These are phyloP conservation scores for Sanghuangporus baumii DNA, from an alignment of 1,284 basidiomycete genomes.

Conservation along the genomic window DNA sequence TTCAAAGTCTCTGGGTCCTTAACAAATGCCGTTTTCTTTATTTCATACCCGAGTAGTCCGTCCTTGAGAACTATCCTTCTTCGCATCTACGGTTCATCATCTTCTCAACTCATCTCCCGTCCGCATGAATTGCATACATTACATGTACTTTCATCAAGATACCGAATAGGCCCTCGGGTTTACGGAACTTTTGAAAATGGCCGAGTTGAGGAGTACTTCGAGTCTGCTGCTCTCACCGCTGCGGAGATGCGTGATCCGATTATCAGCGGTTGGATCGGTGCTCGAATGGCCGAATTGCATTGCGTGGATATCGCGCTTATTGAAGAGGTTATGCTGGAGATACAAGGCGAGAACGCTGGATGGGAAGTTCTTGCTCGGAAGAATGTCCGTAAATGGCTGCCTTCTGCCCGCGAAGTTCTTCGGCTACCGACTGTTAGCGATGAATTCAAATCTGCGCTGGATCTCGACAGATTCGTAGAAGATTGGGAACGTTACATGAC, in stretches of 20 bases:
- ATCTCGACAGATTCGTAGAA: constrained; percentile 57
- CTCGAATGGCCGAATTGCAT: constrained; percentile 91
- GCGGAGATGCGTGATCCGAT: constrained; percentile 70
- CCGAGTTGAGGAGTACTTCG: constrained; percentile 89
- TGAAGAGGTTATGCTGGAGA: constrained; percentile 36
- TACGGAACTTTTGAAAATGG: constrained; percentile 94
- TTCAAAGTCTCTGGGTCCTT: constrained; percentile 85
- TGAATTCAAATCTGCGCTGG: constrained; percentile 40
- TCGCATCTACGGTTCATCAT: constrained; percentile 86
- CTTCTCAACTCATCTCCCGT: constrained; percentile 80
- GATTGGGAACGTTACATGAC: constrained; percentile 65
- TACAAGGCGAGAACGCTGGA: constrained; percentile 39
- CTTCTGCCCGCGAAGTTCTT: constrained; percentile 58
- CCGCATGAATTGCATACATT: constrained; percentile 80
- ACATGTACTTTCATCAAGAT: constrained; percentile 80
- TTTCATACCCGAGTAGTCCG: constrained; percentile 55
- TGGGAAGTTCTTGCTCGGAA: constrained; percentile 55
- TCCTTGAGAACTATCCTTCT: constrained; percentile 68
- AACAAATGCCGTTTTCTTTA: constrained; percentile 94
- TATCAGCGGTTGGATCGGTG: constrained; percentile 79
- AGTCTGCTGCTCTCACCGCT: constrained; percentile 74
- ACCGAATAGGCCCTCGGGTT: constrained; percentile 85
- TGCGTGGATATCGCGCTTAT: constrained; percentile 77
- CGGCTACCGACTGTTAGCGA: constrained; percentile 44
- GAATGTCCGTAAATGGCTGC: constrained; percentile 62